Base-by-base conservation (phyloP, 345 rosid genomes). In the Rhodamnia rubescens region DNA sequence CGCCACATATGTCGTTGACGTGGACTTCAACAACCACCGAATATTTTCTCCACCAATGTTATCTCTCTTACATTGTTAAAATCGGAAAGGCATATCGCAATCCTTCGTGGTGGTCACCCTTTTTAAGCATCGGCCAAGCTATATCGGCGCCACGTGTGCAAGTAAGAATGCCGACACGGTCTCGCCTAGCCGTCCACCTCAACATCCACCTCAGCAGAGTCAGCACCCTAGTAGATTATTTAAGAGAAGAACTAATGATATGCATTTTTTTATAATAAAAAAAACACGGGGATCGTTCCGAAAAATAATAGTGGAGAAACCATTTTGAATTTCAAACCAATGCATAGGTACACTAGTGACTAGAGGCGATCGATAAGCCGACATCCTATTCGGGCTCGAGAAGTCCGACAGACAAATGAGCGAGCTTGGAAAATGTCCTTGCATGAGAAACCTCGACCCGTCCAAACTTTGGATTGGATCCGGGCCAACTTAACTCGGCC, bases 191-290 rank as follows among this genome's bases (percentile, higher is more conserved):
- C 20, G 3, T 54, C 56, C 22, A 18, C 7, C 0, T 40, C 74
- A 61, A 0, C 40, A 29, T 27, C 18, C 74, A 61, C 74, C 74
- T 61, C 21, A 15, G n/a, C n/a, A n/a, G n/a, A n/a, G n/a, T n/a
- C n/a, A n/a, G 74, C 74, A 27, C 14, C 74, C 4, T 15, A 32
- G 21, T 1, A 61, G 74, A 0, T 11, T 16, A 61, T 29, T 61
- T 4, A 6, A n/a, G 0, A 0, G 69, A 59, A 59, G 74, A 14
- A 61, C 40, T 14, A 12, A n/a, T 0, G 22, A 32, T 0, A 8
- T 4, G 2, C 22, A 36, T 21, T 0, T 64, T 6, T n/a, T n/a
- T 36, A 36, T 2, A 36, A 36, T 2, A 36, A 2, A 26, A 32
- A 16, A 64, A 64, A 18, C 5, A 0, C 1, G 0, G 0, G 44